Conservation (phyloP, 306 rosid genomes). For the Vachellia pachyceras region DNA sequence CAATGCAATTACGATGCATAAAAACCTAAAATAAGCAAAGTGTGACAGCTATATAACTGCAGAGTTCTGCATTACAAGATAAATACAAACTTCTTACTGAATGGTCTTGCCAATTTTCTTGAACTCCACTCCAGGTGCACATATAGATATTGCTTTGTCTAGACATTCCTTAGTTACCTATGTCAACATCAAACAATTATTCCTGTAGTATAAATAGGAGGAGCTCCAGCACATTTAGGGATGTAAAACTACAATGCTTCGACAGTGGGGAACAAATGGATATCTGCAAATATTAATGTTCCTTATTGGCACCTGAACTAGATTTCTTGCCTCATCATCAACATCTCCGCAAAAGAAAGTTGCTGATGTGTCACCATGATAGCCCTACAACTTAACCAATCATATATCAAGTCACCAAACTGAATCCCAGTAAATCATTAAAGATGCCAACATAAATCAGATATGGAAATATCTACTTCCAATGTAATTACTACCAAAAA, state of each 20-base stretch:
- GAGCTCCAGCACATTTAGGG: background rate
- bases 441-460: conserved; percentile 24
- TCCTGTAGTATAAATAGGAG: conserved; percentile 26
- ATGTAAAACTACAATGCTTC: background rate
- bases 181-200: conserved; percentile 33
- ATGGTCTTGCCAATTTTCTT: conserved; percentile 83
- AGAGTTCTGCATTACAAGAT: conserved; percentile 11
- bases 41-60: background rate
- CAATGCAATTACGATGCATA: conserved; percentile 5
- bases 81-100: conserved; percentile 66
- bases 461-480: conserved; percentile 5
- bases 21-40: background rate
- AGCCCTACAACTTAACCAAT: conserved; percentile 67
- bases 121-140: conserved; percentile 91
- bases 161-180: conserved; percentile 87
- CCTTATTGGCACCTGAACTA: conserved; percentile 68
- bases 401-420: conserved; percentile 25
- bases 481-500: conserved; percentile 18
- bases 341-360: conserved; percentile 92
- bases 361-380: conserved; percentile 89
- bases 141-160: conserved; percentile 87
- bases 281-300: conserved; percentile 17
- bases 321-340: conserved; percentile 66
- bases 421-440: conserved; percentile 19
- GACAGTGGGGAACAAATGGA: background rate